Evolutionary conservation across 2,329 filamentous ascomycete species (phyloP), one percentile per base, ranked within the genome.

Genomic region (Penicillium capsulatum): DNA sequence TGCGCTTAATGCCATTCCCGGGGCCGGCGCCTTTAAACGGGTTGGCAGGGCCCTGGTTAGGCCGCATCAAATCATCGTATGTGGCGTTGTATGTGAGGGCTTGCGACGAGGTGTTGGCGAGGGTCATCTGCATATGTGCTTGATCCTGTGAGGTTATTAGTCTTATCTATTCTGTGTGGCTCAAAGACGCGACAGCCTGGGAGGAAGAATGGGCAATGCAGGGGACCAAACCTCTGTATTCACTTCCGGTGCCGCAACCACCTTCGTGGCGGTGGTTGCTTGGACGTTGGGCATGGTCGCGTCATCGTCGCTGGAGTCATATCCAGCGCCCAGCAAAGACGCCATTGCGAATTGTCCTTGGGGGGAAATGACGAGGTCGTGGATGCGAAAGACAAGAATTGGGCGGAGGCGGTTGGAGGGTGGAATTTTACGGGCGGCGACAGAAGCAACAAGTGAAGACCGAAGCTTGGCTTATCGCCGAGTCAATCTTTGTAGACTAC

Each of bases 1-100:
- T 91, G 44, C 86, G 80, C 66, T 90, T 91, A 43, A 81, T 61
- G 1, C 68, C 66, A 34, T 70, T 77, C 14, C 53, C 59, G 10
- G 66, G 61, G 13, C 73, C 65, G 17, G 80, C 75, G 50, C 82
- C 74, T 60, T 80, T 81, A 65, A 86, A 91, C 1, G 86, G 86
- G 58, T 91, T 91, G 16, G 75, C 68, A 24, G 86, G 86, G 0
- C 86, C 86, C 44, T 81, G 66, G 7, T 71, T 68, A 1, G 83
- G 78, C 42, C 80, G 76, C 32, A 79, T 75, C 28, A 91, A 71
- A 55, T 86, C 81, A 52, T 86, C 81, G 52, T 83, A 84, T n/a
- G 82, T 82, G 39, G 71, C 70, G 57, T 76, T 76, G 57, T 73
- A 75, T 27, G 71, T 70, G 37, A 76, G 67, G 16, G 67, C 62